These are phyloP conservation scores for Ogataea methylovora DNA, from an alignment of 805 yeast species.

Conservation along the genomic window DNA sequence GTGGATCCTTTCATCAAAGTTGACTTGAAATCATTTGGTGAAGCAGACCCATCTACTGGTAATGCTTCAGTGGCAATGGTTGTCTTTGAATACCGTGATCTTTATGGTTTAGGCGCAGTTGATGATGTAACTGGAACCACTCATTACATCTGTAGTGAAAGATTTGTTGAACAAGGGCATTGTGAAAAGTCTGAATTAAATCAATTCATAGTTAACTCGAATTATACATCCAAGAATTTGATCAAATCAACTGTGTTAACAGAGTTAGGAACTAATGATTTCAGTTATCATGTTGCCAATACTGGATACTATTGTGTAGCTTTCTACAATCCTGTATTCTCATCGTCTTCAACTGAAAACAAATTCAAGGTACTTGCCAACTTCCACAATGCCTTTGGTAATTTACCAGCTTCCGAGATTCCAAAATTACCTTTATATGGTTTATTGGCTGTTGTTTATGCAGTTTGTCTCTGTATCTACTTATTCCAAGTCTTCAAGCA, in stretches of 20 bases:
- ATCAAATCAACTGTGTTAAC: slow-evolving; percentile 51
- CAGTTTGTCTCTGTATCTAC: slow-evolving; percentile 73
- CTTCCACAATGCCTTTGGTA: slow-evolving; percentile 90
- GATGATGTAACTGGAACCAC: slow-evolving; percentile 31
- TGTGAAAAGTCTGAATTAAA: slow-evolving; percentile 55
- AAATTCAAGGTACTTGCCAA: slow-evolving; percentile 61
- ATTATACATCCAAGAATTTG: slow-evolving; percentile 35
- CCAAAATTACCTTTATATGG: slow-evolving; percentile 91
- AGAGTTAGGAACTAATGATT: slow-evolving; percentile 50
- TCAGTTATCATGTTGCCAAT: slow-evolving; percentile 54
- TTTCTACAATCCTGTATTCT: slow-evolving; percentile 41
- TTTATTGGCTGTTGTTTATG: slow-evolving; percentile 73
- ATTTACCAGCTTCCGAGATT: slow-evolving; percentile 80
- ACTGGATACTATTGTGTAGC: slow-evolving; percentile 94
- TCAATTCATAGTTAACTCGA: slow-evolving; percentile 49
- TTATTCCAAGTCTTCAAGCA: slow-evolving; percentile 80
- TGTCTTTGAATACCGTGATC: slow-evolving; percentile 79
- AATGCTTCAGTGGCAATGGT: slow-evolving; percentile 53
- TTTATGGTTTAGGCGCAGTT: slow-evolving; percentile 54
- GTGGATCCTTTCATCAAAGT: slow-evolving; percentile 53
- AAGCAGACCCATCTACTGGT: slow-evolving; percentile 28
- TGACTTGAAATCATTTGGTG: slow-evolving; percentile 26
- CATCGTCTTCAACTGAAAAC: slow-evolving; percentile 15
- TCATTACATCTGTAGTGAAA: slow-evolving; percentile 70
- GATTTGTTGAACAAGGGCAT: slow-evolving; percentile 45